Evolutionary conservation across 2,329 filamentous ascomycete species (phyloP).

Genomic region (Aspergillus sp.): DNA sequence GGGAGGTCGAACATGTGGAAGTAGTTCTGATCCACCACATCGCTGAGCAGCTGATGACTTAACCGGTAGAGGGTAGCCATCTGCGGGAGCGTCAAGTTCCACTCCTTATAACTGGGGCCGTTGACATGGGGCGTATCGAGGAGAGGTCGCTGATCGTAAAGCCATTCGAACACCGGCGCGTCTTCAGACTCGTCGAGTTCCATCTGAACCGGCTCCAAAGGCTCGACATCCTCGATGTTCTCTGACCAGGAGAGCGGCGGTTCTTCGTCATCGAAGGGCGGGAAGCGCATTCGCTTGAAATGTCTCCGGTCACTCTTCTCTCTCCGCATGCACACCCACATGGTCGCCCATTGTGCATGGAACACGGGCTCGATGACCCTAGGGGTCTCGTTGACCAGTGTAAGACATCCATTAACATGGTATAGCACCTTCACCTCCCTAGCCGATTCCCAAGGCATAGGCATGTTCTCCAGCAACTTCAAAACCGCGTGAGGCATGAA

Average conservation of each 20-base stretch:
- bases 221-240: conserved; percentile 97
- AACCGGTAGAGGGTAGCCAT: conserved; percentile 94
- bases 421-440: conserved; percentile 97
- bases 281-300: conserved; percentile 98
- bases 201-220: conserved; percentile 95
- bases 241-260: conserved; percentile 96
- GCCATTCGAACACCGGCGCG: conserved; percentile 85
- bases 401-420: conserved; percentile 95
- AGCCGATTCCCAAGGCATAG: conserved; percentile 97
- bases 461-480: conserved; percentile 98
- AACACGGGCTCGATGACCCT: conserved; percentile 96
- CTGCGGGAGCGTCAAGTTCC: conserved; percentile 87
- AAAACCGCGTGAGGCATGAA: conserved; percentile 99
- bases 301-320: conserved; percentile 93
- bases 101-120: conserved; percentile 90
- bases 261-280: conserved; percentile 97
- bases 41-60: conserved; percentile 81
- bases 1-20: conserved; percentile 95
- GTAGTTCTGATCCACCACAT: conserved; percentile 92
- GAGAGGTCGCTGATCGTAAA: conserved; percentile 89
- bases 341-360: conserved; percentile 97
- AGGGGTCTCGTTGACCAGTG: conserved; percentile 91
- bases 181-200: conserved; percentile 94
- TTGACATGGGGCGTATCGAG: conserved; percentile 90
- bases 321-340: conserved; percentile 98